These are phyloP conservation scores for Sporothrix mexicana DNA, from an alignment of 2,329 filamentous ascomycete species.

Conservation along the genomic window DNA sequence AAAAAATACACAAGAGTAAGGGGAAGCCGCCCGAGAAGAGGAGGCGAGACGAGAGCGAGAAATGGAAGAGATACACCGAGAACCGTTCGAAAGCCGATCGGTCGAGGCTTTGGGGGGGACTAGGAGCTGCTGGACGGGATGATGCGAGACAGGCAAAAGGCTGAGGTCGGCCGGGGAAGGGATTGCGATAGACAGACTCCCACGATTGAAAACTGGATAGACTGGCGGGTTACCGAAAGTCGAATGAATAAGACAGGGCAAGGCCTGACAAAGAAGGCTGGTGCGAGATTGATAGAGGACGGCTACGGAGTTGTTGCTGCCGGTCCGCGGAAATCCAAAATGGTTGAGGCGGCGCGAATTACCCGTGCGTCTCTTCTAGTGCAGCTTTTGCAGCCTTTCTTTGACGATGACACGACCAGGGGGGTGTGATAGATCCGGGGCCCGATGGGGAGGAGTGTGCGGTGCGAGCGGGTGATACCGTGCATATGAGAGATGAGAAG, in stretches of 20 bases:
- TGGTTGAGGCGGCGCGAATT: not conserved
- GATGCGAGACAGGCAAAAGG: not conserved
- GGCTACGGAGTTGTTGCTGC: conserved; percentile 17
- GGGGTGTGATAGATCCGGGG: not conserved
- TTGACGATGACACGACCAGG: conserved; percentile 7
- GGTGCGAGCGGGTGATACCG: not conserved
- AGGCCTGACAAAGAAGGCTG: not conserved
- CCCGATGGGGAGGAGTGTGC: not conserved
- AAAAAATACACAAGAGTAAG: not conserved
- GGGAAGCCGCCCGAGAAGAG: not conserved
- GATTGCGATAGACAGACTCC: not conserved
- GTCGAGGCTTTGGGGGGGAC: not conserved
- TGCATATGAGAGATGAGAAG: not conserved
- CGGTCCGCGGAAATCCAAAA: conserved; percentile 18
- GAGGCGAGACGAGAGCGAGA: not conserved
- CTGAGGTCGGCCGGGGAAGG: not conserved
- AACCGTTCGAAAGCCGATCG: conserved; percentile 11
- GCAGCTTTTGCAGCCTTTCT: not conserved
- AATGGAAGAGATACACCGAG: conserved; percentile 8
- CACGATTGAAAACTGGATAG: too few species aligned
- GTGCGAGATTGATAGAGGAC: conserved; percentile 11
- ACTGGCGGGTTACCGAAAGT: not conserved
- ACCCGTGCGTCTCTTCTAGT: not conserved
- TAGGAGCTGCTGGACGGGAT: not conserved
- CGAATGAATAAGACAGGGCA: not conserved